Conservation (phyloP, 257 asterid genomes). For the Lavandula angustifolia region DNA sequence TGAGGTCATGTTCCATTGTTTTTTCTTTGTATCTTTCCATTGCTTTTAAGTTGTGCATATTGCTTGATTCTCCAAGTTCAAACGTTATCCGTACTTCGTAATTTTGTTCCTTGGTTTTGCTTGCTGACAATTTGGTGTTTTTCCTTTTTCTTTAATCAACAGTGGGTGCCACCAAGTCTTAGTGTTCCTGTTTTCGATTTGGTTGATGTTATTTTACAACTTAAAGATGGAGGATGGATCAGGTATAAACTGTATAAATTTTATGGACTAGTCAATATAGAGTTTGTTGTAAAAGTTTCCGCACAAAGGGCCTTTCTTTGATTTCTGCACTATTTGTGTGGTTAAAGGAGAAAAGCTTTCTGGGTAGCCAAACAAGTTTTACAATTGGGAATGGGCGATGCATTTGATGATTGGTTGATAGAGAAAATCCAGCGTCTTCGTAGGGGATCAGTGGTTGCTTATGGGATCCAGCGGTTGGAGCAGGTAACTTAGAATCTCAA, state of each 20-base stretch:
- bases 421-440: constrained; percentile 87
- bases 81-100: constrained; percentile 11
- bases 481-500: constrained; percentile 52
- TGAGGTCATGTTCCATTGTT: constrained; percentile 53
- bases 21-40: constrained; percentile 24
- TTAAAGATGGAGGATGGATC: constrained; percentile 99
- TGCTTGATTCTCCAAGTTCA: constrained; percentile 11
- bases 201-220: constrained; percentile 89
- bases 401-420: constrained; percentile 97
- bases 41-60: constrained; percentile 17
- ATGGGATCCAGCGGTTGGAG: constrained; percentile 82
- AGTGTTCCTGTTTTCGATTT: constrained; percentile 80
- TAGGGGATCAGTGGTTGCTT: constrained; percentile 84
- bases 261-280: constrained; percentile 27
- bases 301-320: constrained; percentile 27
- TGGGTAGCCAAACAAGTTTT: constrained; percentile 98
- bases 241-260: constrained; percentile 51
- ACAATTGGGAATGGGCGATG: constrained; percentile 99
- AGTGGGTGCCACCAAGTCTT: constrained; percentile 96
- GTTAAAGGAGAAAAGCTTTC: constrained; percentile 85
- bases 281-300: constrained; percentile 25
- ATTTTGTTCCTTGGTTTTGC: constrained; percentile 23
- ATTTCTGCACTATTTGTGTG: constrained; percentile 30
- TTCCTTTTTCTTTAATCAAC: constrained; percentile 38
- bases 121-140: constrained; percentile 28